Evolutionary conservation across 2,329 filamentous ascomycete genomes (phyloP).

Genomic region (Trichoderma lentiforme): DNA sequence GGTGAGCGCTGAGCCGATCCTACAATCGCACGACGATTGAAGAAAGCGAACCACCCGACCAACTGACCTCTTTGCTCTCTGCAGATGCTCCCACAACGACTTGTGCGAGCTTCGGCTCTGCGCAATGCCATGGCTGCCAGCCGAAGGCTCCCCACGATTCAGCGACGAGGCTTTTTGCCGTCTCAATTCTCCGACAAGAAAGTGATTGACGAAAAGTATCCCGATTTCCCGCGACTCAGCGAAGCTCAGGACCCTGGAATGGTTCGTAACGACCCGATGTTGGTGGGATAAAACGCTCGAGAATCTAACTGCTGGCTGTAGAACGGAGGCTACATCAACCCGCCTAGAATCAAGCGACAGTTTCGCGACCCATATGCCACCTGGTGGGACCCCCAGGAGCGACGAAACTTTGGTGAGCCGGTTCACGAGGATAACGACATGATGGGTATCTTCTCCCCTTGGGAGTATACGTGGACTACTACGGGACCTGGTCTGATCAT

Average conservation of each 20-base stretch:
- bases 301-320: constrained; percentile 38
- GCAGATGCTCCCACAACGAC: constrained; percentile 61
- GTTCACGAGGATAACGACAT: constrained; percentile 96
- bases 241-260: constrained; percentile 64
- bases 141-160: constrained; percentile 50
- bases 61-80: not conserved
- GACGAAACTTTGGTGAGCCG: constrained; percentile 93
- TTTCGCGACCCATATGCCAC: constrained; percentile 88
- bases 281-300: not conserved
- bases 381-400: constrained; percentile 98
- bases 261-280: constrained; percentile 44
- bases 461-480: constrained; percentile 81
- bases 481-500: constrained; percentile 67
- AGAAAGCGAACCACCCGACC: not conserved
- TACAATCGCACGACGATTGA: not conserved
- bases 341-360: constrained; percentile 76
- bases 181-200: constrained; percentile 44
- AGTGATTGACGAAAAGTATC: constrained; percentile 51
- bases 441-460: constrained; percentile 81
- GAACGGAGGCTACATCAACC: constrained; percentile 84
- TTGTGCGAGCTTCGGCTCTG: constrained; percentile 48
- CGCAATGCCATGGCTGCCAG: constrained; percentile 44
- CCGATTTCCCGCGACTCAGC: constrained; percentile 45
- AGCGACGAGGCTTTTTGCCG: constrained; percentile 58
- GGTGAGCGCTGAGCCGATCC: constrained; percentile 24